Evolutionary conservation across 140 eudicot species (phyloP), one percentile per base, ranked within the genome.

Genomic region (Cichorium intybus): DNA sequence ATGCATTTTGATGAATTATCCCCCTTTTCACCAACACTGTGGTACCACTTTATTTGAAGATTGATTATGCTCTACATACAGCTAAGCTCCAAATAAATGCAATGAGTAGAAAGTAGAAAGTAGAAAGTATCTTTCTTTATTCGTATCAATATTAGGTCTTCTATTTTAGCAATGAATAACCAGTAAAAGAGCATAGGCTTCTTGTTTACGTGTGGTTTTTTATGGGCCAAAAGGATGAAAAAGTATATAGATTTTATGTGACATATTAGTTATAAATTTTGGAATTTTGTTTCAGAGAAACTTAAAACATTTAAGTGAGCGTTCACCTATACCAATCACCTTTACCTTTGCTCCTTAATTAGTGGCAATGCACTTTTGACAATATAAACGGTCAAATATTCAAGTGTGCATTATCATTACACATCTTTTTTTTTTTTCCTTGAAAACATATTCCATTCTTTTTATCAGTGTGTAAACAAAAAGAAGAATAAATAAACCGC

Each of bases 61-160:
- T 66, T 41, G 73, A 49, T 69, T 53, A 52, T 66, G 83, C 75
- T 64, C 80, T 43, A 15, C 82, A 80, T 64, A 82, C 88, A 71
- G 75, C 83, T 75, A 73, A 69, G 66, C 76, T 50, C 45, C 66
- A 54, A 52, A 71, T 71, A 62, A 71, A 85, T 84, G 60, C 78
- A 71, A 70, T 60, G 46, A 60, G 54, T 27, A 62, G 22, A 53
- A 64, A 57, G 54, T 27, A 62, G 22, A 53, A 64, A 57, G 7
- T 29, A 69, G 46, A 11, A 31, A 52, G 62, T 66, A 52, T 43
- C 74, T 56, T 66, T 66, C 72, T 56, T 35, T 46, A 35, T 49
- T 66, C 49, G 20, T 56, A 57, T 74, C 79, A 12, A 74, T 56
- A 48, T 56, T 26, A 48, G 24, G 57, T 26, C 17, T 58, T 56